Conservation (phyloP, 139 green algal genomes). For the Chlamydomonas incerta region DNA sequence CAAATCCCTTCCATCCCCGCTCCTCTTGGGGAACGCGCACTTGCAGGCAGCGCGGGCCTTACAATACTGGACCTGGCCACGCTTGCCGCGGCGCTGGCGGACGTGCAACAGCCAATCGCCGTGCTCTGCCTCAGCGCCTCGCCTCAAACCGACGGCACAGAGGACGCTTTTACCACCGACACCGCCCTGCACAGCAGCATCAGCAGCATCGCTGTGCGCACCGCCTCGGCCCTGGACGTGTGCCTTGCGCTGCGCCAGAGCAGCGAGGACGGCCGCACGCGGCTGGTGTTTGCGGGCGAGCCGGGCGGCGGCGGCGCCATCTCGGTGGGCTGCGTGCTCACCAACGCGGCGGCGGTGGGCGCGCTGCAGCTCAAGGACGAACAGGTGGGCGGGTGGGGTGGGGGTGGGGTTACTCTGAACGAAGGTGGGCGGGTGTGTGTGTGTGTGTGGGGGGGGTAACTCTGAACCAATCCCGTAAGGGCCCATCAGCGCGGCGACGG, state of each 20-base stretch:
- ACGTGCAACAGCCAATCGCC: conserved; percentile 4
- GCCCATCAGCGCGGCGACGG: no score
- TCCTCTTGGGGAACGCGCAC: not conserved
- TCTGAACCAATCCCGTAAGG: no score
- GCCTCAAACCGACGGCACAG: not conserved
- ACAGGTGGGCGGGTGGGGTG: no score
- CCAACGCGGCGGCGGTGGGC: conserved; percentile 7
- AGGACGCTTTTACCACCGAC: not conserved
- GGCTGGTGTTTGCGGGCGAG: conserved; percentile 14
- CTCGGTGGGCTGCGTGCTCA: conserved; percentile 20
- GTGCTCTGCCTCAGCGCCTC: conserved; percentile 5
- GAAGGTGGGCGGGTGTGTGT: no score
- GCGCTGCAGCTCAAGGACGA: conserved; percentile 33
- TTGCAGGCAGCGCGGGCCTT: not conserved
- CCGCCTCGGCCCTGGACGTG: not conserved
- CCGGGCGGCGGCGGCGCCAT: not conserved
- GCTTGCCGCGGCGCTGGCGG: not conserved
- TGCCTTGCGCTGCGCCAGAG: not conserved
- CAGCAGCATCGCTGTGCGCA: no score
- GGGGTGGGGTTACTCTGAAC: no score
- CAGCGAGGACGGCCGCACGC: not conserved
- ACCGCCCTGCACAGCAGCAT: not conserved
- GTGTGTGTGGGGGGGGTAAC: no score
- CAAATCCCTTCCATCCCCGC: not conserved
- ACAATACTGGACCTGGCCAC: not conserved